A percentile compares a stretch with the other conserved stretches of the same genome.
Evolutionary conservation across 2,329 filamentous ascomycete species (phyloP).

Genomic region (Aspergillus pseudonomiae): DNA sequence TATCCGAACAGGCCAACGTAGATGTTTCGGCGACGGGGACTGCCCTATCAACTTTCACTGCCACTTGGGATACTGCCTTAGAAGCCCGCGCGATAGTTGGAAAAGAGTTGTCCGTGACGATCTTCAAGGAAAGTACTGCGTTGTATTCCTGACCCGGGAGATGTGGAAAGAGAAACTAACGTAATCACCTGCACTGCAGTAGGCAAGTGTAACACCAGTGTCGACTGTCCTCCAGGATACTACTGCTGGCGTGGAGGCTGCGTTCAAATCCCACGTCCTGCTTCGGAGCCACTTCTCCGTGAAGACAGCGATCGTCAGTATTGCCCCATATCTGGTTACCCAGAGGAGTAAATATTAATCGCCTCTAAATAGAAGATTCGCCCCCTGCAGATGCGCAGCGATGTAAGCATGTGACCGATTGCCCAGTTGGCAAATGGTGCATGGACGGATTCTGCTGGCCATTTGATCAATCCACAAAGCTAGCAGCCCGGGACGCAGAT

Average conservation of each 20-base stretch:
- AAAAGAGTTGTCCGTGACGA: neutral
- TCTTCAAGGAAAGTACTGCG: neutral
- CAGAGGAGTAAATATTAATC: too few relatives aligned
- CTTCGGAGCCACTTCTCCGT: neutral
- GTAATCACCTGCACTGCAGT: neutral
- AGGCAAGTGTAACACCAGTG: neutral
- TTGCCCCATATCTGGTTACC: too few relatives aligned
- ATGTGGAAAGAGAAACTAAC: neutral
- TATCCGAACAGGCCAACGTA: neutral
- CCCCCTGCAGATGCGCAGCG: too few relatives aligned
- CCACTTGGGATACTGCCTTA: neutral
- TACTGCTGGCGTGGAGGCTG: neutral
- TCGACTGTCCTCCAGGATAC: neutral
- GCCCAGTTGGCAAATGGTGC: too few relatives aligned
- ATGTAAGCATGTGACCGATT: too few relatives aligned
- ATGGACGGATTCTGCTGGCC: too few relatives aligned
- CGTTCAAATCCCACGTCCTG: neutral
- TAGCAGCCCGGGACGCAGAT: neutral
- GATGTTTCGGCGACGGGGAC: neutral
- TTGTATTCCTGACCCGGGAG: neutral
- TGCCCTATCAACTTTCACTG: neutral
- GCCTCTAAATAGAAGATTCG: too few relatives aligned
- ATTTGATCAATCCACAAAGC: too few relatives aligned
- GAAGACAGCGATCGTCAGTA: neutral
- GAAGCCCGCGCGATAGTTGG: neutral